phyloP scores from a whole-genome alignment of 371 early-diverging fungal species.

The Lichtheimia hyalospora region DNA sequence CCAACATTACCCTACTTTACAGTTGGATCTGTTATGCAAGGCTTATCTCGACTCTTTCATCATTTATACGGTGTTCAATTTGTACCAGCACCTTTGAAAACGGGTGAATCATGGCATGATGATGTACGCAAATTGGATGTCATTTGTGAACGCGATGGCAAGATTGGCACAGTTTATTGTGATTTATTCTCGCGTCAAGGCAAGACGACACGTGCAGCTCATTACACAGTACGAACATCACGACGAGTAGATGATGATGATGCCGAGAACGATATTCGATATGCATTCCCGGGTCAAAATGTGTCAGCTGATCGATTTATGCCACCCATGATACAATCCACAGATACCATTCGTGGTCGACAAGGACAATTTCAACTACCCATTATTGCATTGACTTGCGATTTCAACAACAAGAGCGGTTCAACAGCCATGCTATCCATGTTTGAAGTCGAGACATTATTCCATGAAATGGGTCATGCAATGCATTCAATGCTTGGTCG shows the following conservation, averaged over 20 bases:
- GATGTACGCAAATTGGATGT: slow-evolving; percentile 89
- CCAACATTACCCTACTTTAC: slow-evolving; percentile 68
- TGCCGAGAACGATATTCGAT: slow-evolving; percentile 37
- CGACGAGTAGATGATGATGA: slow-evolving; percentile 86
- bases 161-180: slow-evolving; percentile 91
- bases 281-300: slow-evolving; percentile 42
- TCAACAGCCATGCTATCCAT: slow-evolving; percentile 50
- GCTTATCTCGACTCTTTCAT: slow-evolving; percentile 80
- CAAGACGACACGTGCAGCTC: slow-evolving; percentile 88
- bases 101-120: slow-evolving; percentile 86
- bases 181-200: slow-evolving; percentile 79
- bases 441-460: slow-evolving; percentile 91
- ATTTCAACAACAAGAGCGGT: slow-evolving; percentile 46
- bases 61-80: slow-evolving; percentile 85
- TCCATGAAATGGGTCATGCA: slow-evolving; percentile 99
- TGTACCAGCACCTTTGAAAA: slow-evolving; percentile 58
- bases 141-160: slow-evolving; percentile 78
- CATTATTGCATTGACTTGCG: slow-evolving; percentile 76
- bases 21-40: slow-evolving; percentile 86
- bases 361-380: slow-evolving; percentile 69
- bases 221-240: slow-evolving; percentile 93
- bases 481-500: slow-evolving; percentile 96
- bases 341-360: slow-evolving; percentile 41
- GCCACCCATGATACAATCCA: slow-evolving; percentile 21
- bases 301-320: slow-evolving; percentile 24